Evolutionary conservation across 352 stramenopile genomes (phyloP).

Genomic region (Phytopythium litorale): DNA sequence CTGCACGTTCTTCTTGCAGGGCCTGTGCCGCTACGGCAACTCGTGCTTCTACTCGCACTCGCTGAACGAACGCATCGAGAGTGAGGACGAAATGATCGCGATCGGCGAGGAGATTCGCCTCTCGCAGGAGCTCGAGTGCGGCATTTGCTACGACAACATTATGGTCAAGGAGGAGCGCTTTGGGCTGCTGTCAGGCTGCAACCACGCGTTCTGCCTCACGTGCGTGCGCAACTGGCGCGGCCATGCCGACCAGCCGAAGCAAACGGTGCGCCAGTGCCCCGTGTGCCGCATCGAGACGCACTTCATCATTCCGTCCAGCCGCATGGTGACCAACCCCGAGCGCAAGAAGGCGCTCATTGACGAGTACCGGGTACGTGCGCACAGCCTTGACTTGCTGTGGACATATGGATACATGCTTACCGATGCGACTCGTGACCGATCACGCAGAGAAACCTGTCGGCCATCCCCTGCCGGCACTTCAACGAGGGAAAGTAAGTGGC

Average conservation of each 20-base stretch:
- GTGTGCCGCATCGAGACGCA: constrained; percentile 74
- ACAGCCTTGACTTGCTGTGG: not conserved
- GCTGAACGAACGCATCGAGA: constrained; percentile 35
- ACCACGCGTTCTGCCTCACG: constrained; percentile 78
- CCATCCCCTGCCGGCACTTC: constrained; percentile 83
- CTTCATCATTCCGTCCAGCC: constrained; percentile 82
- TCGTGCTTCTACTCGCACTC: constrained; percentile 81
- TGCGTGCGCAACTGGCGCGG: constrained; percentile 80
- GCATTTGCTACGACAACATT: constrained; percentile 84
- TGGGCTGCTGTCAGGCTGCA: constrained; percentile 75
- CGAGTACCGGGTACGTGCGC: constrained; percentile 53
- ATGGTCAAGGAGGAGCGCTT: constrained; percentile 75
- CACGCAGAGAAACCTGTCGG: constrained; percentile 55
- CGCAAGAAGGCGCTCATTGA: constrained; percentile 69
- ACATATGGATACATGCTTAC: not conserved
- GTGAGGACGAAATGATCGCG: constrained; percentile 42
- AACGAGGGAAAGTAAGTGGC: constrained; percentile 60
- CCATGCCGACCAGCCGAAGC: constrained; percentile 59
- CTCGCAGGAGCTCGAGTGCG: constrained; percentile 74
- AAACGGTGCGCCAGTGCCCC: constrained; percentile 75
- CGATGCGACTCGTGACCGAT: constrained; percentile 5
- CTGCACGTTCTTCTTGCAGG: constrained; percentile 83
- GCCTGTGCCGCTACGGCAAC: constrained; percentile 73
- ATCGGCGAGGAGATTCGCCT: constrained; percentile 61
- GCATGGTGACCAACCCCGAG: constrained; percentile 61